Evolutionary conservation across 805 yeast species (phyloP).

Genomic region (Cyberlindnera japonica): DNA sequence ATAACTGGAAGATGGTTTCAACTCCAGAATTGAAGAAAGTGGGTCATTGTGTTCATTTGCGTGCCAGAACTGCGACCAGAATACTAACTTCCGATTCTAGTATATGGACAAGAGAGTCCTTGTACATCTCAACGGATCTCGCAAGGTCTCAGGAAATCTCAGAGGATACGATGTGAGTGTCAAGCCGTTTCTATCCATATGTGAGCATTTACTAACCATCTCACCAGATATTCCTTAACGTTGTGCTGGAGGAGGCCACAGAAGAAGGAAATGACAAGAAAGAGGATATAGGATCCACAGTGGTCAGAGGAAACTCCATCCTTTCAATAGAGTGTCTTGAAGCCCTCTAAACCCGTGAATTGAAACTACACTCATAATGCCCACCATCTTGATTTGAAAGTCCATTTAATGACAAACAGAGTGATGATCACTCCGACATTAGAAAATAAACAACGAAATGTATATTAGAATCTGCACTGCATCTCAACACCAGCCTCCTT

Average conservation of each 20-base stretch:
- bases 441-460: too few relatives aligned
- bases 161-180: conserved; percentile 66
- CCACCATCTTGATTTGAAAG: neutral
- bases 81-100: conserved; percentile 31
- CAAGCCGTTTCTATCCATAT: neutral
- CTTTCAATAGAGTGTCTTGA: conserved; percentile 55
- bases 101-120: conserved; percentile 76
- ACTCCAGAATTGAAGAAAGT: conserved; percentile 58
- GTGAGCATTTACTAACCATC: conserved; percentile 1
- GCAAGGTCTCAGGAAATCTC: conserved; percentile 75
- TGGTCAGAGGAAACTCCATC: conserved; percentile 75
- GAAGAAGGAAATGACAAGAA: conserved; percentile 52
- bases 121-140: conserved; percentile 72
- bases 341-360: conserved; percentile 12
- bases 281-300: conserved; percentile 61
- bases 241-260: conserved; percentile 67
- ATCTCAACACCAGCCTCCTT: conserved; percentile 63
- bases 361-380: neutral
- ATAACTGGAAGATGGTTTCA: conserved; percentile 52
- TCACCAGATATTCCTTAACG: conserved; percentile 56
- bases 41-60: conserved; percentile 24
- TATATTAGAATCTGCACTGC: conserved; percentile 46
- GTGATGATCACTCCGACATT: too few relatives aligned
- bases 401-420: too few relatives aligned
- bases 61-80: neutral